phyloP scores from a whole-genome alignment of 2,329 filamentous ascomycete genomes.

The Curvularia eragrostidis region DNA sequence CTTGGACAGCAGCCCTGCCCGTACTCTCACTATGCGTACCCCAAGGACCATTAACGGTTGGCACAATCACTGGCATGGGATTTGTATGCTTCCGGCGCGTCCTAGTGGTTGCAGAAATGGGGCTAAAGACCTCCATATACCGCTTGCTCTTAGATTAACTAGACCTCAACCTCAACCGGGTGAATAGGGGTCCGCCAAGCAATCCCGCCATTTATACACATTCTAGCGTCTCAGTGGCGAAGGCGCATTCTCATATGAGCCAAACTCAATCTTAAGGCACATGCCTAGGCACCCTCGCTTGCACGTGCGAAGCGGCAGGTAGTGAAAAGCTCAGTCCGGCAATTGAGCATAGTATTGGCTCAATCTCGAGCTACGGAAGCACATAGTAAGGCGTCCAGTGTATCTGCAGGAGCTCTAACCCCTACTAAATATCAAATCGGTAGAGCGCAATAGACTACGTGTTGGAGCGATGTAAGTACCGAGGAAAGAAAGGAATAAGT shows the following conservation, averaged over 20 bases:
- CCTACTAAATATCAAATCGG: not conserved
- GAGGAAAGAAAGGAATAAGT: constrained; percentile 13
- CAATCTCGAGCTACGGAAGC: not conserved
- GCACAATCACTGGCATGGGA: not conserved
- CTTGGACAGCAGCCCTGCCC: not conserved
- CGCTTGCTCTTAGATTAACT: not conserved
- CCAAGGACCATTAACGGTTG: not conserved
- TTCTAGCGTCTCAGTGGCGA: constrained; percentile 12
- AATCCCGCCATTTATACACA: not conserved
- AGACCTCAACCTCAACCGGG: constrained; percentile 9
- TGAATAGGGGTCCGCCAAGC: constrained; percentile 12
- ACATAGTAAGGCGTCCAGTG: constrained; percentile 10
- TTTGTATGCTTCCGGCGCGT: not conserved
- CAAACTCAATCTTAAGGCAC: not conserved
- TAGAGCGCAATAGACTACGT: not conserved
- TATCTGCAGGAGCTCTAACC: constrained; percentile 7
- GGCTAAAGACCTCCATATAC: not conserved
- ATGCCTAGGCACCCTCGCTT: constrained; percentile 2
- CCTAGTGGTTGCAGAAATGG: not conserved
- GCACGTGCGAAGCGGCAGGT: not conserved
- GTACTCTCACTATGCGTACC: not conserved
- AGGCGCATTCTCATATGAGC: not conserved
- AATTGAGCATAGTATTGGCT: constrained; percentile 7
- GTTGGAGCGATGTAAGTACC: not conserved
- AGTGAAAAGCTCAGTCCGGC: not conserved